Evolutionary conservation across 805 yeast species (phyloP).

Genomic region (Schizosaccharomyces osmophilus): DNA sequence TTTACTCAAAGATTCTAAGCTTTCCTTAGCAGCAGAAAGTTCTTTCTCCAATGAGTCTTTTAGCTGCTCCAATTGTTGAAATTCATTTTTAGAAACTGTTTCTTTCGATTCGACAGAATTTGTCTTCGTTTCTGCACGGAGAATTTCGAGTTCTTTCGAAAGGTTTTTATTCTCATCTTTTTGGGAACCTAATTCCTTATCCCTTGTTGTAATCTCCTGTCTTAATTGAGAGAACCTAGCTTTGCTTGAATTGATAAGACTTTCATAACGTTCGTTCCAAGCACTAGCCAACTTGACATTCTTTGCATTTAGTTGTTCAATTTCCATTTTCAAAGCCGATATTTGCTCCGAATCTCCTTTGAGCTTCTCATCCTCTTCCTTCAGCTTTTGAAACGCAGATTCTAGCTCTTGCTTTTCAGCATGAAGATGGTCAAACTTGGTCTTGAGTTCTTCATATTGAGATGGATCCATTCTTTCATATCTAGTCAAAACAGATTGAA

Average conservation of each 20-base stretch:
- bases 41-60: not conserved
- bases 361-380: slow-evolving; percentile 9
- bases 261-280: slow-evolving; percentile 3
- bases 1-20: no score
- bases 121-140: not conserved
- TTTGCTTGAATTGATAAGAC: slow-evolving; percentile 5
- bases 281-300: slow-evolving; percentile 6
- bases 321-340: slow-evolving; percentile 4
- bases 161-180: not conserved
- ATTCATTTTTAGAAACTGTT: not conserved
- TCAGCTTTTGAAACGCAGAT: slow-evolving; percentile 7
- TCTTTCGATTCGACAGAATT: no score
- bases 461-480: slow-evolving; percentile 25
- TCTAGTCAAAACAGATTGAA: slow-evolving; percentile 23
- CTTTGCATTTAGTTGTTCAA: slow-evolving; percentile 5
- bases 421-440: slow-evolving; percentile 4
- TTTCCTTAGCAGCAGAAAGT: no score
- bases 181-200: not conserved
- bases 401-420: slow-evolving; percentile 8
- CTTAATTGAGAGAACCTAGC: slow-evolving; percentile 1
- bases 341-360: slow-evolving; percentile 4
- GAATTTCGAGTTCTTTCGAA: not conserved
- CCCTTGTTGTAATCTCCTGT: not conserved
- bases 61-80: not conserved
- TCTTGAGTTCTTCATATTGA: slow-evolving; percentile 16